These are phyloP conservation scores for Perilla frutescens DNA, from an alignment of 257 asterid species.

Conservation along the genomic window DNA sequence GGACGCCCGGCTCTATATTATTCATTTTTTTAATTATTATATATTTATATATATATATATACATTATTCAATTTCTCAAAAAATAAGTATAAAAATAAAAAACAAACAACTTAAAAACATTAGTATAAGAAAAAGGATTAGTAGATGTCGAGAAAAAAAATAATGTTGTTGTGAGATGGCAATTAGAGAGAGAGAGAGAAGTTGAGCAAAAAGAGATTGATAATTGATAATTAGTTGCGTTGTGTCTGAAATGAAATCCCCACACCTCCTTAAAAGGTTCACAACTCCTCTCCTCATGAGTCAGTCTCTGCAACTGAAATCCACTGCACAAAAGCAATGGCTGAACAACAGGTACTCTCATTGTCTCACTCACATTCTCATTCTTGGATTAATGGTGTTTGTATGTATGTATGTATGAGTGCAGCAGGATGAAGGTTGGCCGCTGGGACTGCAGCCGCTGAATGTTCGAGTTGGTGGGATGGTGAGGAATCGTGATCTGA, in stretches of 20 bases:
- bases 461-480: constrained; percentile 61
- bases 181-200: too few relatives aligned
- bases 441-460: constrained; percentile 75
- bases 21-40: too few relatives aligned
- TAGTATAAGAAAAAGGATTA: background rate
- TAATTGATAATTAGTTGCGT: background rate
- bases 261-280: background rate
- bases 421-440: constrained; percentile 91
- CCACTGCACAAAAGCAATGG: background rate
- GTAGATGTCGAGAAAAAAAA: background rate
- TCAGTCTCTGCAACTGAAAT: background rate
- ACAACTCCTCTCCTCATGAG: background rate
- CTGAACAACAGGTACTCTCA: constrained; percentile 16
- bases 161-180: background rate
- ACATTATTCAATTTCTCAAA: too few relatives aligned
- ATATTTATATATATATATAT: too few relatives aligned
- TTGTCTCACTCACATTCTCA: background rate
- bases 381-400: background rate
- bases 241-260: background rate
- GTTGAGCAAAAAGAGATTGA: background rate
- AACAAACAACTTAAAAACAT: background rate
- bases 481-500: constrained; percentile 47
- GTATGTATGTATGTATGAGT: background rate
- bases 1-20: too few relatives aligned
- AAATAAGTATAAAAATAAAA: background rate